Percentiles rank a stretch among this genome's conserved stretches.
phyloP scores from a whole-genome alignment of 805 yeast genomes.

The Lachancea fermentati region DNA sequence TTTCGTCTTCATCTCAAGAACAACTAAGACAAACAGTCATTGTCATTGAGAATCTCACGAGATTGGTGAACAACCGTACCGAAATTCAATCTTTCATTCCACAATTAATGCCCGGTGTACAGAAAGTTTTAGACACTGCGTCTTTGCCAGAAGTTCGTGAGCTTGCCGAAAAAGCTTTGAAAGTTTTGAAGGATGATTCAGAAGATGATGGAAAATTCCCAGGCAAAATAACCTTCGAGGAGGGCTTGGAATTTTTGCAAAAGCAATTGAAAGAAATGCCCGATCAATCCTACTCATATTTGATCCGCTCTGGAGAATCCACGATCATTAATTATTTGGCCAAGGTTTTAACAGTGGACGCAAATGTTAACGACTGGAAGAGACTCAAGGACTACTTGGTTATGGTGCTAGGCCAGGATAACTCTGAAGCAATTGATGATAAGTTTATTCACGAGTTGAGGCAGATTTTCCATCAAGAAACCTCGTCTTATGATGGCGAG shows the following conservation, averaged over 20 bases:
- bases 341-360: slow-evolving; percentile 50
- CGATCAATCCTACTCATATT: slow-evolving; percentile 9
- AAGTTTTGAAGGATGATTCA: slow-evolving; percentile 77
- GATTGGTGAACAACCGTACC: slow-evolving; percentile 87
- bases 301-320: slow-evolving; percentile 18
- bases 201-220: slow-evolving; percentile 66
- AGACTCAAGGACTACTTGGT: slow-evolving; percentile 51
- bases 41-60: slow-evolving; percentile 90
- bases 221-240: slow-evolving; percentile 59
- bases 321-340: slow-evolving; percentile 44
- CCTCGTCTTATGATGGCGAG: slow-evolving; percentile 48
- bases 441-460: slow-evolving; percentile 46
- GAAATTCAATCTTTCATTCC: slow-evolving; percentile 90
- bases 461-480: slow-evolving; percentile 44
- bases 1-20: slow-evolving; percentile 84
- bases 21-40: slow-evolving; percentile 95
- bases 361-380: slow-evolving; percentile 71
- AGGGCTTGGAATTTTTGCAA: slow-evolving; percentile 43
- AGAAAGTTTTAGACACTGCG: slow-evolving; percentile 82
- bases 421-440: slow-evolving; percentile 33
- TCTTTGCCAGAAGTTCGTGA: slow-evolving; percentile 95
- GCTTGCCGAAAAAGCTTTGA: slow-evolving; percentile 72
- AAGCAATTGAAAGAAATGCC: slow-evolving; percentile 19
- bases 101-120: slow-evolving; percentile 81
- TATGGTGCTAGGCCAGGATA: slow-evolving; percentile 34